Base-by-base conservation (phyloP, 257 asterid species). In the Rauvolfia tetraphylla region DNA sequence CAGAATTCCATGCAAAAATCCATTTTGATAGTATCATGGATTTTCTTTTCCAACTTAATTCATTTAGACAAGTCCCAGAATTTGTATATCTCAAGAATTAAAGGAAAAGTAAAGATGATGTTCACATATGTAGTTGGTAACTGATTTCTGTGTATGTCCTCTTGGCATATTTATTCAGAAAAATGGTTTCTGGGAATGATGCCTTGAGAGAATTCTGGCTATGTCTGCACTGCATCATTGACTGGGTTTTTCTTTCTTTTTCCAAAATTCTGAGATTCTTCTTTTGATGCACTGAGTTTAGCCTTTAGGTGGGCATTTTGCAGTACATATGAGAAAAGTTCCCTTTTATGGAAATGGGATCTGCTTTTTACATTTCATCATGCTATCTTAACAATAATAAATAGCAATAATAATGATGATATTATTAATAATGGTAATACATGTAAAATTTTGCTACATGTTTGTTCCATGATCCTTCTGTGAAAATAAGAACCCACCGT, bases 301-400 rank as follows among this genome's bases (percentile, higher is more conserved):
- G 72, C 58, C 71, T 46, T 77, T 62, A 79, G 83, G 81, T 79
- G 82, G 76, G 79, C 33, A 39, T 82, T 76, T 67, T 42, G 7
- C 73, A 75, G 80, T 65, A 80, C 79, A 66, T 15, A 53, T 54
- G 73, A 70, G 71, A 76, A 79, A 82, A 65, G 79, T 76, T 84
- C 82, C 90, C 75, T 86, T 83, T 82, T 84, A 61, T 84, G 87
- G 85, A 80, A 86, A 86, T 78, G 79, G 86, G 87, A 82, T 84
- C 84, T 84, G 78, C 84, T 80, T 84, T 81, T 82, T 58, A 57
- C 84, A 74, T 80, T 83, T 81, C 83, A 77, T 79, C 80, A 79
- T 79, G 1, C 75, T 42, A 42, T 79, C 41, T 41, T 68, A 76
- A 49, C 75, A 76, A 80, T 73, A 68, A 49, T 74, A 58, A 73